These are phyloP conservation scores for Gaertneriomyces sp. DNA, from an alignment of 192 early-diverging fungal genomes.

Conservation along the genomic window DNA sequence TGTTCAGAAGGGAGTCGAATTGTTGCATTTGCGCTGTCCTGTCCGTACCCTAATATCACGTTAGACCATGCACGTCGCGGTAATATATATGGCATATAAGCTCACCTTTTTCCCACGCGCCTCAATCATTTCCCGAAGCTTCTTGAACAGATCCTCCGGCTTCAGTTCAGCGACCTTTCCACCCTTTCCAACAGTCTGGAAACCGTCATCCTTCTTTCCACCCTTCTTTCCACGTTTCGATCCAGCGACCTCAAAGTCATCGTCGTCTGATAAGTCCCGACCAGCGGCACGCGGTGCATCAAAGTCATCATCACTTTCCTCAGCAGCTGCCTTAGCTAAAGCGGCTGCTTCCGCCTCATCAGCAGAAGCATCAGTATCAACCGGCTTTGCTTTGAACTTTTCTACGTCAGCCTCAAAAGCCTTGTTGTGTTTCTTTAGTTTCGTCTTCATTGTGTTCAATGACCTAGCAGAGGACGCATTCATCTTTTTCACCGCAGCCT, in stretches of 20 bases:
- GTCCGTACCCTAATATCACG: conserved; percentile 69
- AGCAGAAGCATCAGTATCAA: conserved; percentile 50
- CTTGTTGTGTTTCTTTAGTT: conserved; percentile 86
- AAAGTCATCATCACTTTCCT: conserved; percentile 29
- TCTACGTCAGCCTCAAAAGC: conserved; percentile 67
- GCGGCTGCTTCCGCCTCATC: conserved; percentile 44
- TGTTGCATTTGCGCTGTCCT: conserved; percentile 69
- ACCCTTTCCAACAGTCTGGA: conserved; percentile 50
- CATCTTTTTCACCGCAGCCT: conserved; percentile 79
- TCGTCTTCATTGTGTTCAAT: conserved; percentile 89
- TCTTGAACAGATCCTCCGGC: conserved; percentile 76
- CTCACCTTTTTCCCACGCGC: conserved; percentile 87
- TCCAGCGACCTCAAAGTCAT: conserved; percentile 16
- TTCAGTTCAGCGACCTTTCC: conserved; percentile 59
- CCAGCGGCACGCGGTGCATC: too few species aligned
- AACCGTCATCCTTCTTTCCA: conserved; percentile 39
- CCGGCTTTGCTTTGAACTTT: conserved; percentile 54
- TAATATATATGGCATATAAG: neutral
- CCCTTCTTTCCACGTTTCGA: conserved; percentile 20
- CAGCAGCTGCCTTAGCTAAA: conserved; percentile 23
- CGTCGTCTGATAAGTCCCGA: conserved; percentile 3
- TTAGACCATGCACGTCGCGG: neutral
- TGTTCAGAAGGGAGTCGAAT: conserved; percentile 61
- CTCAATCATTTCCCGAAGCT: conserved; percentile 70
- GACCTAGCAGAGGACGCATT: conserved; percentile 76